Conservation (phyloP, 2,329 filamentous ascomycete species). For the Thelonectria rubi region DNA sequence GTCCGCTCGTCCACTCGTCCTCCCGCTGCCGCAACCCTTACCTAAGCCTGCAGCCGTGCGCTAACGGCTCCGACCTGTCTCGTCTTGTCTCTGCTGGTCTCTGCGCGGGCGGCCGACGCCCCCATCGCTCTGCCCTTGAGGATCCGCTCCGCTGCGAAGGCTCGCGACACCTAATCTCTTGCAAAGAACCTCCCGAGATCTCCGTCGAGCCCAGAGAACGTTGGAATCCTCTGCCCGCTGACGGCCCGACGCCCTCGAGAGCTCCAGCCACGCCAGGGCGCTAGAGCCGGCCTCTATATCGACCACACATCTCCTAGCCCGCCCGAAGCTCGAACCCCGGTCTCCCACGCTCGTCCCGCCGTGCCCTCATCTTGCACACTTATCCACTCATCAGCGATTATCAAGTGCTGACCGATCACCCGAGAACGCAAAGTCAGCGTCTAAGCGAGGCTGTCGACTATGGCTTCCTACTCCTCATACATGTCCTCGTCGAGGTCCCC, state of each 20-base stretch:
- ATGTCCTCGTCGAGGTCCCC: slow-evolving; percentile 62
- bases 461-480: slow-evolving; percentile 37
- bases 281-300: slow-evolving; percentile 14
- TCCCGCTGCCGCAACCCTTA: slow-evolving; percentile 4
- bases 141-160: slow-evolving; percentile 8
- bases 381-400: slow-evolving; percentile 17
- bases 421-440: slow-evolving; percentile 16
- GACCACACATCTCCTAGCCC: background rate
- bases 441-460: slow-evolving; percentile 24
- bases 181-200: slow-evolving; percentile 1
- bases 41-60: slow-evolving; percentile 18
- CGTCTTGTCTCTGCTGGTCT: slow-evolving; percentile 11
- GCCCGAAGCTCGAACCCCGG: slow-evolving; percentile 13
- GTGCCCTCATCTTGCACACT: slow-evolving; percentile 17
- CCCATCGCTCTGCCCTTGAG: slow-evolving; percentile 12
- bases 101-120: slow-evolving; percentile 18
- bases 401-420: slow-evolving; percentile 17
- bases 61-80: slow-evolving; percentile 10
- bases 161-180: slow-evolving; percentile 2
- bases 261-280: background rate
- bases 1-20: background rate
- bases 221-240: background rate
- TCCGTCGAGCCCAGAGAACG: slow-evolving; percentile 4
- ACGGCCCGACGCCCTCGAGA: background rate
- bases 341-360: slow-evolving; percentile 10